phyloP scores from a whole-genome alignment of 371 early-diverging fungal species.

The Phascolomyces articulosus region DNA sequence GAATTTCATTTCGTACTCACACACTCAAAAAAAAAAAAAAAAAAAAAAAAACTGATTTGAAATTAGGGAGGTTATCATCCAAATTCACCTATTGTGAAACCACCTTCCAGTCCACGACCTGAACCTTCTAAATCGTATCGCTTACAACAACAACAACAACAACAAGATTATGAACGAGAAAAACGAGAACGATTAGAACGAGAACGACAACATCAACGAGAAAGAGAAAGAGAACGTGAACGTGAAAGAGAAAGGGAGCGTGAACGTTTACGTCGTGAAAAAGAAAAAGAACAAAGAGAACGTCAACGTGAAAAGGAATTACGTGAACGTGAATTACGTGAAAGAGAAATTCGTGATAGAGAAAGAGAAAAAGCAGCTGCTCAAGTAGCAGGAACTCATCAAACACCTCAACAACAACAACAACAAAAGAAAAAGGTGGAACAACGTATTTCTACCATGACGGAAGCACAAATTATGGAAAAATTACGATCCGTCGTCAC shows the following conservation, averaged over 20 bases:
- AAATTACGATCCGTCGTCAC: constrained; percentile 83
- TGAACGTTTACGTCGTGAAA: constrained; percentile 13
- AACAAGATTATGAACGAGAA: constrained; percentile 7
- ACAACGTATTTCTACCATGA: constrained; percentile 83
- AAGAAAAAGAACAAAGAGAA: constrained; percentile 9
- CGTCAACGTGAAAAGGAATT: background rate
- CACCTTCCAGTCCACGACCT: constrained; percentile 27
- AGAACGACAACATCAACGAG: background rate
- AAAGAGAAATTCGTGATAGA: constrained; percentile 29
- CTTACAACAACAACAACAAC: constrained; percentile 21
- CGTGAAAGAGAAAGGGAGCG: constrained; percentile 23
- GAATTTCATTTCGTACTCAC: too few species aligned
- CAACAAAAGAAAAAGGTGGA: constrained; percentile 57
- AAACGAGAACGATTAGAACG: constrained; percentile 5
- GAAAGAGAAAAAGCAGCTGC: constrained; percentile 34
- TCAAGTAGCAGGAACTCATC: constrained; percentile 32
- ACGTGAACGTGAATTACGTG: constrained; percentile 23
- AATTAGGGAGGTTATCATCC: constrained; percentile 4
- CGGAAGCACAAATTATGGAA: constrained; percentile 93
- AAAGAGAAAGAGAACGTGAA: constrained; percentile 18
- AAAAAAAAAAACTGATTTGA: too few species aligned
- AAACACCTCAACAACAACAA: constrained; percentile 31
- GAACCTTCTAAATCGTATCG: constrained; percentile 35
- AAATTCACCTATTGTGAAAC: constrained; percentile 1
- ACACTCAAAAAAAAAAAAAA: constrained; percentile 6